Evolutionary conservation across 257 asterid genomes (phyloP).

Genomic region (Linderniella brevidens): DNA sequence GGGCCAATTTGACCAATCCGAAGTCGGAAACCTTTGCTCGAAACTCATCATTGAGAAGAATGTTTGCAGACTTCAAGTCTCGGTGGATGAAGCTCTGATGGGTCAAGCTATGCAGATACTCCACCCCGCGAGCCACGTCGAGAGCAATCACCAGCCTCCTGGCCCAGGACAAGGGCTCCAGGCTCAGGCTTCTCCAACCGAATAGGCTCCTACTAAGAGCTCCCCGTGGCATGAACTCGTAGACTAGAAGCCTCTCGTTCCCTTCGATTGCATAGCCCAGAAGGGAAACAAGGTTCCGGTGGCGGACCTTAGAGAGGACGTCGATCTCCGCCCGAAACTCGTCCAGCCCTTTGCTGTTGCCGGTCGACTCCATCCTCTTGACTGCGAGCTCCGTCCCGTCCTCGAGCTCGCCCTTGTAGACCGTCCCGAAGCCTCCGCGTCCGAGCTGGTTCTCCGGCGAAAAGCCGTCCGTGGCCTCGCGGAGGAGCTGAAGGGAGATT

Average conservation of each 20-base stretch:
- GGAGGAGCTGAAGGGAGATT: background rate
- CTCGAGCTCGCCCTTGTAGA: slow-evolving; percentile 2
- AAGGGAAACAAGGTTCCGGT: slow-evolving; percentile 1
- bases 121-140: slow-evolving; percentile 2
- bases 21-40: slow-evolving; percentile 3
- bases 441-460: slow-evolving; percentile 1
- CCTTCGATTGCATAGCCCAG: slow-evolving; percentile 1
- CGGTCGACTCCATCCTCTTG: slow-evolving; percentile 2
- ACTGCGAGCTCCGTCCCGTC: slow-evolving; percentile 1
- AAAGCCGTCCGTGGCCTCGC: background rate
- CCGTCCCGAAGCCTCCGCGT: slow-evolving; percentile 2
- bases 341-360: background rate
- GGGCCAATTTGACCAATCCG: slow-evolving; percentile 4
- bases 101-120: slow-evolving; percentile 1
- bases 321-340: slow-evolving; percentile 3
- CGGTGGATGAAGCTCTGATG: slow-evolving; percentile 4
- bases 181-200: background rate
- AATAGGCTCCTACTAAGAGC: background rate
- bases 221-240: slow-evolving; percentile 4
- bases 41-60: background rate
- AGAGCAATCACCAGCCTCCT: slow-evolving; percentile 1
- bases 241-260: slow-evolving; percentile 2
- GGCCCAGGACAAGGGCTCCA: slow-evolving; percentile 1
- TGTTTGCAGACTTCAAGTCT: slow-evolving; percentile 3
- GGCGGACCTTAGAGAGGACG: slow-evolving; percentile 2